Evolutionary conservation across 1,139 yeast genomes (phyloP).

Genomic region (Yamadazyma kanchanaburiensis): DNA sequence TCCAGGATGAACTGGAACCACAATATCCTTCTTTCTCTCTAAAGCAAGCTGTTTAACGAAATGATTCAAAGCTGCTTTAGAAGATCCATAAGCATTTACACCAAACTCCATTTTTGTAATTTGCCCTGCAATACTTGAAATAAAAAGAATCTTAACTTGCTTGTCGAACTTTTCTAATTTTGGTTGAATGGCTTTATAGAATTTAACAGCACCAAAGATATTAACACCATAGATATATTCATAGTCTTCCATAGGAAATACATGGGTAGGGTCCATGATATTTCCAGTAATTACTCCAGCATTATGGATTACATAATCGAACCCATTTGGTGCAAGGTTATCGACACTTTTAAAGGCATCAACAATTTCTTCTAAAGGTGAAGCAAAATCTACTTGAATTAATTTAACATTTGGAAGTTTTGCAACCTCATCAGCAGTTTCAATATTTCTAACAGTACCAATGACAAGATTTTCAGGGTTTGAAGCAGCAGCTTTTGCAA

Average conservation of each 20-base stretch:
- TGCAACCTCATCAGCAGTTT: conserved; percentile 1
- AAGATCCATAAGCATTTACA: conserved; percentile 65
- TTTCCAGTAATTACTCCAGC: too few relatives aligned
- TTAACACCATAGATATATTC: conserved; percentile 13
- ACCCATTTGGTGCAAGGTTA: conserved; percentile 1
- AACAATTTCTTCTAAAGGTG: background rate
- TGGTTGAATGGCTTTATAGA: conserved; percentile 1
- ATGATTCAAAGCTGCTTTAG: conserved; percentile 84
- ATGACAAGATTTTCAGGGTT: conserved; percentile 2
- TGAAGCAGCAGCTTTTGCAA: conserved; percentile 3
- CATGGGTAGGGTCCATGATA: too few relatives aligned
- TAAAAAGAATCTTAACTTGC: conserved; percentile 20
- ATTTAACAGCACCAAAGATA: background rate
- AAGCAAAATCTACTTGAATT: conserved; percentile 1
- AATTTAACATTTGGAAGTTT: conserved; percentile 3
- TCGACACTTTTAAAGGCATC: conserved; percentile 4
- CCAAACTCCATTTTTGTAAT: background rate
- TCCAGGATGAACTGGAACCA: conserved; percentile 28
- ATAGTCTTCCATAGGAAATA: conserved; percentile 10
- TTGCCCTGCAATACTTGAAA: conserved; percentile 14
- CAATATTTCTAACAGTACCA: too few relatives aligned
- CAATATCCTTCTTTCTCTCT: conserved; percentile 29
- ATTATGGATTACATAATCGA: too few relatives aligned
- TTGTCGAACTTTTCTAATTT: conserved; percentile 16
- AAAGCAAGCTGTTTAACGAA: conserved; percentile 18